Evolutionary conservation across 2,329 filamentous ascomycete genomes (phyloP), one percentile per base, ranked within the genome.

Genomic region (Penicillium hordei): DNA sequence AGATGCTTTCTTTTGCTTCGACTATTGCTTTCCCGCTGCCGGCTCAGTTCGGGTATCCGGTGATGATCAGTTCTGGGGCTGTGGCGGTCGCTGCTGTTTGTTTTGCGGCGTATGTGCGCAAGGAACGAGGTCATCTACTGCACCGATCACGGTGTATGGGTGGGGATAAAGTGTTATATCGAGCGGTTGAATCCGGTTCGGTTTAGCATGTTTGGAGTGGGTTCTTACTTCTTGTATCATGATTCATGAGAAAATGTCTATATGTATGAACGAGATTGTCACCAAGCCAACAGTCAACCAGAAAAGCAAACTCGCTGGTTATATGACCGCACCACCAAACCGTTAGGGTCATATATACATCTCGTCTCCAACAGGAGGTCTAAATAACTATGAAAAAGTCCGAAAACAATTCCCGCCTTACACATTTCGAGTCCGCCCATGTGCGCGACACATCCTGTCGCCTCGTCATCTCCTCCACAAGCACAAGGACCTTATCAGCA

Each of bases 1-100:
- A 92, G 70, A 79, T 91, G 48, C 71, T 86, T 1, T 86, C 88
- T 0, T 91, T 85, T 67, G 79, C 79, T 0, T 81, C 82, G 0
- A 92, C 89, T 0, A 85, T 90, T 58, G 68, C 87, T 4, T 90
- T 87, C 60, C 79, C 83, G 1, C 74, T 76, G 0, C 88, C 89
- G 0, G 79, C 82, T 4, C 81, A 89, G 65, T 92, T 92, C 69
- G 77, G 78, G 55, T 86, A 82, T 68, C 88, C 89, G 0, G 82
- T 84, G 0, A 70, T 83, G 7, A 79, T 90, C 46, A 88, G 84
- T 55, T 78, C 82, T 3, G 68, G 67, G 8, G 72, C 72, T 7
- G 67, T 75, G 23, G 60, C 61, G 2, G 29, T 70, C 8, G 72
- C 72, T 1, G 70, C 68, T 1, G 50, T 61, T 12, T 71, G 64